These are phyloP conservation scores for Talaromyces pinophilus DNA, from an alignment of 2,329 filamentous ascomycete genomes.

Conservation along the genomic window DNA sequence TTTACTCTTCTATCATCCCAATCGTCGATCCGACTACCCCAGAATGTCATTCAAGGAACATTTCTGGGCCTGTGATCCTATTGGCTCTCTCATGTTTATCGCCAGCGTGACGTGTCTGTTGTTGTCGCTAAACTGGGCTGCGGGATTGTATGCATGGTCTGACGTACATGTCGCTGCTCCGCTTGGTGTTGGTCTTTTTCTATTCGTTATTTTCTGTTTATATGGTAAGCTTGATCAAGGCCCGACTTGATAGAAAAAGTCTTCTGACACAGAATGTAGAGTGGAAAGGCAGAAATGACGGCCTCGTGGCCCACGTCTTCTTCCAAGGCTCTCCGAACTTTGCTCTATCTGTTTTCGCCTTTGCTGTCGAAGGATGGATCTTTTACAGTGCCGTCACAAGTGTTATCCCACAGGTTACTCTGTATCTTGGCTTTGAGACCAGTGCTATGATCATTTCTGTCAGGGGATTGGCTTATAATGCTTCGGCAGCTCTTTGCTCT, in stretches of 20 bases:
- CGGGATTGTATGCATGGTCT: slow-evolving; percentile 18
- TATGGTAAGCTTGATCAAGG: slow-evolving; percentile 1
- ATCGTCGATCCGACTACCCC: slow-evolving; percentile 7
- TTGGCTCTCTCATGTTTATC: slow-evolving; percentile 17
- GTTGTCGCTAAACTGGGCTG: slow-evolving; percentile 20
- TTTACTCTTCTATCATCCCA: slow-evolving; percentile 19
- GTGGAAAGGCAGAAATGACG: slow-evolving; percentile 20
- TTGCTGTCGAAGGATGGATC: slow-evolving; percentile 20
- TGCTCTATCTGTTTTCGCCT: slow-evolving; percentile 16
- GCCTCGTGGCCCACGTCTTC: slow-evolving; percentile 19
- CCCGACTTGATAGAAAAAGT: too few species aligned
- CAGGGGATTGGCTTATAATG: slow-evolving; percentile 23
- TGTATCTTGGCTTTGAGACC: slow-evolving; percentile 18
- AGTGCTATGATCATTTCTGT: slow-evolving; percentile 13
- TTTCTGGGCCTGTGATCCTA: slow-evolving; percentile 21
- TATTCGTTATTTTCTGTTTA: slow-evolving; percentile 18
- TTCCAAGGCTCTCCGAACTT: slow-evolving; percentile 18
- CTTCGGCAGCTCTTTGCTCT: neutral
- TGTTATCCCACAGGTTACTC: slow-evolving; percentile 19
- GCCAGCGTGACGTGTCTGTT: slow-evolving; percentile 17
- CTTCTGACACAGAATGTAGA: neutral
- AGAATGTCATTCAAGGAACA: slow-evolving; percentile 13
- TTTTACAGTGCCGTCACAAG: slow-evolving; percentile 20
- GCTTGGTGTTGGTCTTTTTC: slow-evolving; percentile 15
- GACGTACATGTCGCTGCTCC: slow-evolving; percentile 17